These are phyloP conservation scores for Ophiostoma pallidulum DNA, from an alignment of 2,329 filamentous ascomycete genomes.

Conservation along the genomic window DNA sequence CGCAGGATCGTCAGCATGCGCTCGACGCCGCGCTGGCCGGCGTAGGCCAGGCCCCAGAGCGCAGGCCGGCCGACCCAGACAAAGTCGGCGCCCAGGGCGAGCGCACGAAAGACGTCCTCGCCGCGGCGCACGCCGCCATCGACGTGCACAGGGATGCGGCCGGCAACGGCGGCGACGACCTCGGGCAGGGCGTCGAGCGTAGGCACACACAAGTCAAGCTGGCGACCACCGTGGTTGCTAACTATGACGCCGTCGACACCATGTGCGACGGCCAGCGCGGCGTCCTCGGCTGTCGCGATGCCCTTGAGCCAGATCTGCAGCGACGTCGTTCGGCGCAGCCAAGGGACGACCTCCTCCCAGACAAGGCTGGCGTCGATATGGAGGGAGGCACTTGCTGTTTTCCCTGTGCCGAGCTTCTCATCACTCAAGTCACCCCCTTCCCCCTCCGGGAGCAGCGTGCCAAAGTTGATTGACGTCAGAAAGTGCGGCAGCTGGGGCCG, in stretches of 20 bases:
- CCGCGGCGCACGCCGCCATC: slow-evolving; percentile 41
- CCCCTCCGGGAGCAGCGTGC: neutral
- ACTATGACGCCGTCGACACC: slow-evolving; percentile 27
- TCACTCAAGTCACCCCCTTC: neutral
- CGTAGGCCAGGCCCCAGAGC: slow-evolving; percentile 35
- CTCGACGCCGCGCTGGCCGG: slow-evolving; percentile 11
- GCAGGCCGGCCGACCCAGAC: slow-evolving; percentile 37
- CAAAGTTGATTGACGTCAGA: slow-evolving; percentile 1
- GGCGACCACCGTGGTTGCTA: slow-evolving; percentile 39
- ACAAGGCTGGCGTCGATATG: slow-evolving; percentile 1
- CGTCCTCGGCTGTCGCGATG: slow-evolving; percentile 26
- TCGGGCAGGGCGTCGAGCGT: slow-evolving; percentile 34
- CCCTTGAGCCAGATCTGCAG: slow-evolving; percentile 24
- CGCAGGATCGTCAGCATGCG: slow-evolving; percentile 5
- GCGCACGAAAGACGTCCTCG: slow-evolving; percentile 43
- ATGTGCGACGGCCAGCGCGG: slow-evolving; percentile 2
- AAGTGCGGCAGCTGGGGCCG: neutral
- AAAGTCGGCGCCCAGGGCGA: slow-evolving; percentile 40
- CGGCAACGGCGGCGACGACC: slow-evolving; percentile 37
- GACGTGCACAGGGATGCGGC: slow-evolving; percentile 33
- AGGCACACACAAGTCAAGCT: slow-evolving; percentile 35
- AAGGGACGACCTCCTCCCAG: slow-evolving; percentile 5
- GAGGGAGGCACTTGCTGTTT: neutral
- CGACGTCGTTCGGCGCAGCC: slow-evolving; percentile 4
- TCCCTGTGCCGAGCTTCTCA: neutral